Evolutionary conservation across 257 asterid genomes (phyloP), one percentile per base, ranked within the genome.

Genomic region (Plectranthus barbatus): DNA sequence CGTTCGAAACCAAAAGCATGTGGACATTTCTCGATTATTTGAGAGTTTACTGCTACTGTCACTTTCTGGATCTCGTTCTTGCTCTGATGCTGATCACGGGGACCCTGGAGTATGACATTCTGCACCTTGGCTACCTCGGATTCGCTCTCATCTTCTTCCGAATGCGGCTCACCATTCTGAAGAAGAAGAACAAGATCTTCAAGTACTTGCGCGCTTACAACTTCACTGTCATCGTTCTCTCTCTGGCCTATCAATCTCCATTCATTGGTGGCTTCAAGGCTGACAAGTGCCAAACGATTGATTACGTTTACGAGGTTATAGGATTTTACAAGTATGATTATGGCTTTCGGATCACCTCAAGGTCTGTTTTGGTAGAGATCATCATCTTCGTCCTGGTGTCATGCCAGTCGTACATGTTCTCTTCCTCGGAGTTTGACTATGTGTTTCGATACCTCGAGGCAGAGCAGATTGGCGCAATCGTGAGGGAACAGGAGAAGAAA

Each of bases 381-480:
- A 67, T 90, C 67, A 93, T 93, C 63, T 93, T 93, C 73, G 78
- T 87, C 68, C 88, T 93, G 62, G 97, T 93, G 41, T 84, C 99
- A 9, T 82, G 92, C 64, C 99, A 93, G 69, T 93, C 99, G 1
- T 93, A 93, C 62, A 90, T 93, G 99, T 93, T 93, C 60, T 79
- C 97, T 54, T 90, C 99, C 46, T 87, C 95, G 1, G 99, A 93
- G 75, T 90, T 93, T 67, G 90, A 87, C 83, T 93, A 93, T 62
- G 99, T 93, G n/a, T 93, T 93, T 65, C 95, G 99, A 26, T 93
- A 93, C 79, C 97, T 93, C 41, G 99, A 90, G 80, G 94, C 99
- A 3, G 99, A 93, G 71, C 99, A 93, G 80, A 90, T 93, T 65
- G 99, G 97, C 46, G 99, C 99, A 26, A 86, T 90, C 76, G 97